These are phyloP conservation scores for Microbotryum violaceum DNA, from an alignment of 1,284 basidiomycete genomes.

Conservation along the genomic window DNA sequence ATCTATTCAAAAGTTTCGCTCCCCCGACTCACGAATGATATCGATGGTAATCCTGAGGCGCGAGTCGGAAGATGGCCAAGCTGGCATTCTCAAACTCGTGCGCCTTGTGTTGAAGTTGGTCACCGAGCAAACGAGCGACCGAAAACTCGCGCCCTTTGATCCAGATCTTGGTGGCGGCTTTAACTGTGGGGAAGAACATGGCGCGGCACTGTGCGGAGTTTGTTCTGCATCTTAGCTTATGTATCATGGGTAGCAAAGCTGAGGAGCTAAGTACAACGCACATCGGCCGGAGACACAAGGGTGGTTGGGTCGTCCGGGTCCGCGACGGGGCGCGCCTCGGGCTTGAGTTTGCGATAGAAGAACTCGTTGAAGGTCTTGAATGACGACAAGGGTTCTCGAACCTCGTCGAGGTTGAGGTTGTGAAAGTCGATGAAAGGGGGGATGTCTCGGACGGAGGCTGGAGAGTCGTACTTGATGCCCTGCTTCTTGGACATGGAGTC, in stretches of 20 bases:
- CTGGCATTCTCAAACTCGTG: slow-evolving; percentile 68
- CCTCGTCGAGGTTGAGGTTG: slow-evolving; percentile 70
- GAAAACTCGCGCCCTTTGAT: slow-evolving; percentile 95
- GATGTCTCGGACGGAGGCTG: slow-evolving; percentile 76
- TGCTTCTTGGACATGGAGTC: slow-evolving; percentile 91
- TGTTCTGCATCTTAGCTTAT: too few relatives aligned
- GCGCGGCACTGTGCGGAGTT: slow-evolving; percentile 56
- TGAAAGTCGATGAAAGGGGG: slow-evolving; percentile 84
- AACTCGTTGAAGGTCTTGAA: slow-evolving; percentile 69
- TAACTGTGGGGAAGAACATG: slow-evolving; percentile 81
- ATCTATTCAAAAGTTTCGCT: too few relatives aligned
- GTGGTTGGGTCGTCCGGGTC: slow-evolving; percentile 62
- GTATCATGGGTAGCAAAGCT: too few relatives aligned
- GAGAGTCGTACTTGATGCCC: slow-evolving; percentile 83
- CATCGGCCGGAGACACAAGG: slow-evolving; percentile 78
- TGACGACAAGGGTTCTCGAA: slow-evolving; percentile 41
- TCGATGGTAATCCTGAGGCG: slow-evolving; percentile 89
- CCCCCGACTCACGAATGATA: slow-evolving; percentile 40
- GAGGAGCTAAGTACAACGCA: neutral
- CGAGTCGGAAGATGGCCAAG: slow-evolving; percentile 79
- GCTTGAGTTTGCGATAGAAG: slow-evolving; percentile 86
- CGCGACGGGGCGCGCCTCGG: slow-evolving; percentile 68
- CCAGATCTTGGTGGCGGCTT: slow-evolving; percentile 82
- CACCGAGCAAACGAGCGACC: slow-evolving; percentile 68
- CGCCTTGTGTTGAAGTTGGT: slow-evolving; percentile 59